Evolutionary conservation across 176 grass and related monocot species (phyloP).

Genomic region (Hsuehochloa calcarea): DNA sequence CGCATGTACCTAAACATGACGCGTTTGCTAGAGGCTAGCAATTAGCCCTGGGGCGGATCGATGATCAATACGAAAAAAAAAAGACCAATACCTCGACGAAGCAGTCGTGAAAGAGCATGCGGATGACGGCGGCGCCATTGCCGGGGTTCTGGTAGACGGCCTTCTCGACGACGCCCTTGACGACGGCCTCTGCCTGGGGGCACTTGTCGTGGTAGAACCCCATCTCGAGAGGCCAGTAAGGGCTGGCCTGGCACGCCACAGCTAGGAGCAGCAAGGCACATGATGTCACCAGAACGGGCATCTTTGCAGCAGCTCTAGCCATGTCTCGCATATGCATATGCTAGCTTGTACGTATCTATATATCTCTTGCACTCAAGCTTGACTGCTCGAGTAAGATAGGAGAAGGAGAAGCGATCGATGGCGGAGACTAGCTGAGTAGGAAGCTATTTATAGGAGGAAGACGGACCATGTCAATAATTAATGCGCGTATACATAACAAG

Average conservation of each 20-base stretch:
- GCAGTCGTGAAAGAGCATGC: constrained; percentile 61
- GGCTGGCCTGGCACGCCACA: not conserved
- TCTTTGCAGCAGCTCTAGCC: not conserved
- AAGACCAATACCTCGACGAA: constrained; percentile 45
- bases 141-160: not conserved
- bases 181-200: constrained; percentile 38
- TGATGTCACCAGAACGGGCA: not conserved
- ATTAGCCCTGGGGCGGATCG: too few species aligned
- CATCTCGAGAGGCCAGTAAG: constrained; percentile 31
- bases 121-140: constrained; percentile 34
- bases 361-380: not conserved
- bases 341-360: not conserved
- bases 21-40: too few species aligned
- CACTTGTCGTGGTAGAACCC: constrained; percentile 38
- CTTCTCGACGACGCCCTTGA: constrained; percentile 22
- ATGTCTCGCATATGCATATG: not conserved
- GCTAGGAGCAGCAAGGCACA: not conserved
- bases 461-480: not conserved
- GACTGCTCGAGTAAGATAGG: not conserved
- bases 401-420: not conserved
- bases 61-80: too few species aligned
- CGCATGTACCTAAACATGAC: not conserved
- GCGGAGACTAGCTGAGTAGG: not conserved
- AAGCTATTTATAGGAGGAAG: not conserved
- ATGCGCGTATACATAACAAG: too few species aligned